Evolutionary conservation across 306 rosid species (phyloP).

Genomic region (Purshia tridentata): DNA sequence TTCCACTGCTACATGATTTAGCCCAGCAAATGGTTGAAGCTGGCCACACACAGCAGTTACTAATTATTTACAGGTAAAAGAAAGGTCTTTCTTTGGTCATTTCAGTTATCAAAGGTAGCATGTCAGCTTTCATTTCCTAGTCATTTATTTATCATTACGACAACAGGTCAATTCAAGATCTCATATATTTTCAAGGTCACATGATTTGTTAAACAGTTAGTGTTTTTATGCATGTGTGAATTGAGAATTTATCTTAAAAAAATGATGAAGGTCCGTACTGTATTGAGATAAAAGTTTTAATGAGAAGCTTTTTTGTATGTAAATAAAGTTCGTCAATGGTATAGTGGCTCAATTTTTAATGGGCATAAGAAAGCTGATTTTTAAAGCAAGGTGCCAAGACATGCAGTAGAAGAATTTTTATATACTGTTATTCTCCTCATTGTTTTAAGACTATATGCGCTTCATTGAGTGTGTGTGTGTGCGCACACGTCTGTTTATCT

Average conservation of each 20-base stretch:
- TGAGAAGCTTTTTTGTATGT: neutral
- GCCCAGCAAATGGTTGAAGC: slow-evolving; percentile 94
- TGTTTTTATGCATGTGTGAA: neutral
- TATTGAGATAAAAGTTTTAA: neutral
- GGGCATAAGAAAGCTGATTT: neutral
- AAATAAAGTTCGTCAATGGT: neutral
- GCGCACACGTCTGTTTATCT: neutral
- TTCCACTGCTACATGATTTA: slow-evolving; percentile 81
- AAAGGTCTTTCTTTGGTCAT: slow-evolving; percentile 7
- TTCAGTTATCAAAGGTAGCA: neutral
- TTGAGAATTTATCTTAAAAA: neutral
- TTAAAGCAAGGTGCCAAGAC: too few species aligned
- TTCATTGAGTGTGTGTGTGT: neutral
- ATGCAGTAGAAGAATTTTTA: neutral
- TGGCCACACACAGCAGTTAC: slow-evolving; percentile 76
- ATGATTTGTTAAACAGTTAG: neutral
- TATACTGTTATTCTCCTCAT: neutral
- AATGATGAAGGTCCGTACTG: neutral
- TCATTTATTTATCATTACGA: neutral
- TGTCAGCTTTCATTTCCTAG: slow-evolving; percentile 4
- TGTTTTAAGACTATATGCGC: neutral
- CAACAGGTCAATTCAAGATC: neutral
- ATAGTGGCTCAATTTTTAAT: neutral
- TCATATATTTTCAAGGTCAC: neutral
- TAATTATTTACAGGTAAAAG: slow-evolving; percentile 68